Evolutionary conservation across 306 rosid species (phyloP), one percentile per base, ranked within the genome.

Genomic region (Astragalus membranaceus): DNA sequence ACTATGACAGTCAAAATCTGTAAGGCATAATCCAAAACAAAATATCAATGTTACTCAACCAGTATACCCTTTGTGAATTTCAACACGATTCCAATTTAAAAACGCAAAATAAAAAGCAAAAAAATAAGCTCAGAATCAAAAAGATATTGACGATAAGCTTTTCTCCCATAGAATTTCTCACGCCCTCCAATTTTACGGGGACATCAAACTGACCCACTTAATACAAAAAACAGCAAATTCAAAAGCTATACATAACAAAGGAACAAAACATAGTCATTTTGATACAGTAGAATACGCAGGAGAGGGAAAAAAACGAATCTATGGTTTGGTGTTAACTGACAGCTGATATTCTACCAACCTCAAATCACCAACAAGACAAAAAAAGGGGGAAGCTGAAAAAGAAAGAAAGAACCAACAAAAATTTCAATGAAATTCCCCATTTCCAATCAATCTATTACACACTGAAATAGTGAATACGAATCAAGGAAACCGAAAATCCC

Each of bases 281-380:
- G 26, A 64, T 11, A 36, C 10, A 53, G 67, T 52, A 29, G 16
- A 52, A 50, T 72, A 48, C 10, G 9, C 29, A 39, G 41, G 14
- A 56, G 5, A 41, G n/a, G 44, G 43, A 36, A 37, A 17, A 50
- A 55, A 43, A 8, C 23, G n/a, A 5, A 8, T 16, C 35, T 33
- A 23, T 7, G 20, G 30, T 33, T 33, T 14, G 16, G 23, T 50
- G 9, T 11, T 17, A 8, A 56, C 11, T 15, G 4, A 37, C 9
- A 37, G 58, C 42, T 10, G 8, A 67, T 62, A 53, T 43, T 53
- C 7, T 64, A 68, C 58, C 5, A 57, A 81, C 80, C 79, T 62
- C 10, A 50, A 78, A 81, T 56, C 32, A 50, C 10, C 8, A 11
- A 33, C 14, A 33, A 16, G 10, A 48, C n/a, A 15, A 26, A 8